Conservation (phyloP, 768 basidiomycete species). For the Kwoniella heveanensis region DNA sequence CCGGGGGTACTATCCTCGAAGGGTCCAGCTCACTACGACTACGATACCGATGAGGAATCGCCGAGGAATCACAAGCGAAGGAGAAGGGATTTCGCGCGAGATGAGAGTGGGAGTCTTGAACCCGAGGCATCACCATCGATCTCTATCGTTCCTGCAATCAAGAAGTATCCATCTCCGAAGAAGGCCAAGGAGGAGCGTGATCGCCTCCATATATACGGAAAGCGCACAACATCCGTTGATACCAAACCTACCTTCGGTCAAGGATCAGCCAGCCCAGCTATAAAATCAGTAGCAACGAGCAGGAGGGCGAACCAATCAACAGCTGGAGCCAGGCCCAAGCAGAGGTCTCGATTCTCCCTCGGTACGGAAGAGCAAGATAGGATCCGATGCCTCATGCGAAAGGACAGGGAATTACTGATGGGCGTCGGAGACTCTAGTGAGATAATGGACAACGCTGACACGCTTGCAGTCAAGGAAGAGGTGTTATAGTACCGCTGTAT, state of each 20-base stretch:
- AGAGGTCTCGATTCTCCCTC: slow-evolving; percentile 13
- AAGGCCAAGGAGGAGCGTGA: neutral
- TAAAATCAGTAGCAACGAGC: neutral
- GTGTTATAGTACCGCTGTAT: neutral
- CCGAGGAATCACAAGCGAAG: neutral
- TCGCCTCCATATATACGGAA: no score
- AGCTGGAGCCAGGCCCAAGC: neutral
- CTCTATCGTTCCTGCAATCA: neutral
- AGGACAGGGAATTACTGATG: slow-evolving; percentile 6
- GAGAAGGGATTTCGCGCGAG: neutral
- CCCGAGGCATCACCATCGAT: slow-evolving; percentile 4
- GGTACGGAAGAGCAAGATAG: slow-evolving; percentile 16
- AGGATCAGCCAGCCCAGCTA: no score
- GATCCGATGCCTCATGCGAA: slow-evolving; percentile 11
- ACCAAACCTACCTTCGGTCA: no score
- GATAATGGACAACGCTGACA: neutral
- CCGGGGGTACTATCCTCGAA: neutral
- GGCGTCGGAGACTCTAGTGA: slow-evolving; percentile 1
- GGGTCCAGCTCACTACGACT: neutral
- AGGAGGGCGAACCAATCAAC: no score
- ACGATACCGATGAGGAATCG: slow-evolving; percentile 22
- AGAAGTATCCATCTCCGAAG: neutral
- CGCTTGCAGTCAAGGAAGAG: neutral
- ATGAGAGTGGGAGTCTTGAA: neutral
- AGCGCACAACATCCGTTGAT: no score